Percentiles rank a stretch among this genome's conserved stretches.
Evolutionary conservation across 257 asterid species (phyloP).

Genomic region (Echium plantagineum): DNA sequence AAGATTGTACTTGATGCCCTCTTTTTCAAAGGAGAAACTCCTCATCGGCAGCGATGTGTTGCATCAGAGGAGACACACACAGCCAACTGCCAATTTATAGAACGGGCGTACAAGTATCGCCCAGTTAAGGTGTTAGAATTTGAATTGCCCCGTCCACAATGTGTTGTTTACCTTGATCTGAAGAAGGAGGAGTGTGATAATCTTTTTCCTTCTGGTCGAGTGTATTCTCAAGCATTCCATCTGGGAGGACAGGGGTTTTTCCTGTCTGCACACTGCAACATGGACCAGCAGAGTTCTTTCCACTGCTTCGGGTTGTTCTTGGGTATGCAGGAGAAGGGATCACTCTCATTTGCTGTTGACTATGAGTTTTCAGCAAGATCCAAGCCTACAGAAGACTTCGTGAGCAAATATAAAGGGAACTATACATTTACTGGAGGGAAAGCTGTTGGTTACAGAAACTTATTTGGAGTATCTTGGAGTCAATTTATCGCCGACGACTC

Average conservation of each 20-base stretch:
- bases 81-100: conserved; percentile 27
- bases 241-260: conserved; percentile 15
- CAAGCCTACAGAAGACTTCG: conserved; percentile 4
- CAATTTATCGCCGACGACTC: conserved; percentile 8
- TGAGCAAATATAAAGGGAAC: conserved; percentile 14
- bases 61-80: conserved; percentile 30
- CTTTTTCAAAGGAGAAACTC: conserved; percentile 65
- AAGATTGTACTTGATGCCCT: conserved; percentile 70
- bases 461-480: conserved; percentile 14
- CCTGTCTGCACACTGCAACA: conserved; percentile 17
- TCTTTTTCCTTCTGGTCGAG: conserved; percentile 14
- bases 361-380: conserved; percentile 13
- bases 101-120: conserved; percentile 29
- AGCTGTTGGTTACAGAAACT: conserved; percentile 13
- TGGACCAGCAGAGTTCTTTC: conserved; percentile 13
- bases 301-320: conserved; percentile 15
- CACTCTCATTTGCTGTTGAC: conserved; percentile 10
- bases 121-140: conserved; percentile 12
- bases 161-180: conserved; percentile 11
- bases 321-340: conserved; percentile 13
- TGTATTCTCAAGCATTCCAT: conserved; percentile 16
- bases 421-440: conserved; percentile 13
- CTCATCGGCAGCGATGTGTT: conserved; percentile 50
- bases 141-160: conserved; percentile 10
- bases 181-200: conserved; percentile 9